phyloP scores from a whole-genome alignment of 768 basidiomycete genomes.

The Lepiota subincarnata region DNA sequence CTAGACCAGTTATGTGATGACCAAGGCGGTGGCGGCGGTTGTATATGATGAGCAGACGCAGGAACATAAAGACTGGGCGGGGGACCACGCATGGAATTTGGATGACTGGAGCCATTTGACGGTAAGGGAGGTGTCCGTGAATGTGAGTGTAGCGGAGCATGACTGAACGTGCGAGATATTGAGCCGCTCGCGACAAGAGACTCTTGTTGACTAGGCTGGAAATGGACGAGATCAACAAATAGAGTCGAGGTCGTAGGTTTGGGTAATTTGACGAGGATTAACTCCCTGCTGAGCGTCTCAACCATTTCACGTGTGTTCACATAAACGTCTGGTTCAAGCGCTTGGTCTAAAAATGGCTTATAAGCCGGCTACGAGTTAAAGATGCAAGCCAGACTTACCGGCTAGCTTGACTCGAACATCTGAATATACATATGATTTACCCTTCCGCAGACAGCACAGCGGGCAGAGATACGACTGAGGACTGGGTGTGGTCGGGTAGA shows the following conservation, averaged over 20 bases:
- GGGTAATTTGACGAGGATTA: slow-evolving; percentile 64
- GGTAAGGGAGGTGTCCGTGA: slow-evolving; percentile 9
- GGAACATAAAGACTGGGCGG: slow-evolving; percentile 9
- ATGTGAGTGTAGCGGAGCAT: slow-evolving; percentile 5
- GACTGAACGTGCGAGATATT: slow-evolving; percentile 1
- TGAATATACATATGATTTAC: slow-evolving; percentile 64
- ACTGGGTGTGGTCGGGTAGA: slow-evolving; percentile 44
- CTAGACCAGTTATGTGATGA: slow-evolving; percentile 26
- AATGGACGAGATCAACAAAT: slow-evolving; percentile 69
- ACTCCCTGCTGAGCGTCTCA: slow-evolving; percentile 65
- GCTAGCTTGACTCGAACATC: slow-evolving; percentile 68
- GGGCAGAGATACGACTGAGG: slow-evolving; percentile 52
- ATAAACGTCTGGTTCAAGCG: slow-evolving; percentile 45
- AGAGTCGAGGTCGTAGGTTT: slow-evolving; percentile 63
- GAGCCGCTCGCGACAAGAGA: background rate
- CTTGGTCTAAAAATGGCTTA: slow-evolving; percentile 15
- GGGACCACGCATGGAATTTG: slow-evolving; percentile 14
- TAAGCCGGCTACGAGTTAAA: slow-evolving; percentile 5
- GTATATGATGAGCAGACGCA: slow-evolving; percentile 5
- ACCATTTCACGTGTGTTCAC: slow-evolving; percentile 73
- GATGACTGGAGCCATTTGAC: slow-evolving; percentile 6
- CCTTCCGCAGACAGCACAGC: slow-evolving; percentile 73
- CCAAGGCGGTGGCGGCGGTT: slow-evolving; percentile 39
- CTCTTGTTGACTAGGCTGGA: slow-evolving; percentile 44
- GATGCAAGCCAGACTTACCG: slow-evolving; percentile 28